Conservation (phyloP, 495 filamentous ascomycete genomes). For the Lichenothelia convexa region DNA sequence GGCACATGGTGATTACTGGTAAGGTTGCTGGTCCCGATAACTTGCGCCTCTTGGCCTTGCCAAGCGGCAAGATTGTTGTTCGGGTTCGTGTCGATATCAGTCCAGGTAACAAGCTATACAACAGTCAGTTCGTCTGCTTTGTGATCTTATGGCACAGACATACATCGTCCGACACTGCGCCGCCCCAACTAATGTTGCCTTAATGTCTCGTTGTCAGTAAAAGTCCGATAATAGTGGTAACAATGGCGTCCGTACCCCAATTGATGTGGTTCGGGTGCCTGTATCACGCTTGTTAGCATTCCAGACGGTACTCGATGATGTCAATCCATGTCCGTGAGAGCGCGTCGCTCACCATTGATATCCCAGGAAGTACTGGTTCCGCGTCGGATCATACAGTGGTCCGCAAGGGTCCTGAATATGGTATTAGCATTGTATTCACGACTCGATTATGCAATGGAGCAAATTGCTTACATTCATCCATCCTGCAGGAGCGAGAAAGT, state of each 20-base stretch:
- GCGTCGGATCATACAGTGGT: conserved; percentile 31
- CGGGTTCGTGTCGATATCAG: no score
- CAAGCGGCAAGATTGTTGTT: no score
- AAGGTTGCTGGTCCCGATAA: conserved; percentile 13
- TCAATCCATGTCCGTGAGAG: no score
- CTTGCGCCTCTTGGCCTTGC: conserved; percentile 18
- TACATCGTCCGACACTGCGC: conserved; percentile 17
- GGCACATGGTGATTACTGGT: no score
- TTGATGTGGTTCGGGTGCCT: conserved; percentile 24
- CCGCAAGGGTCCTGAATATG: conserved; percentile 30
- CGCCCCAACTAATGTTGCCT: conserved; percentile 28
- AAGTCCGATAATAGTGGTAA: not conserved
- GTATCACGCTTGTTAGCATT: no score
- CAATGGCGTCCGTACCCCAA: conserved; percentile 14
- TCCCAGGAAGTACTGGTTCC: conserved; percentile 20
- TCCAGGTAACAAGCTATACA: conserved; percentile 13
- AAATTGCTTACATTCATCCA: conserved; percentile 34
- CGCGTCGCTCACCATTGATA: no score
- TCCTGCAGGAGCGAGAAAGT: conserved; percentile 31
- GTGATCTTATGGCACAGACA: conserved; percentile 9
- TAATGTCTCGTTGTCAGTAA: not conserved
- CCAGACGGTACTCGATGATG: no score
- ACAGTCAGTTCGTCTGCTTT: not conserved
- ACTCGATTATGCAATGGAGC: not conserved
- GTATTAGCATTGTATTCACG: not conserved